These are phyloP conservation scores for Pulveroboletus sp. DNA, from an alignment of 768 basidiomycete species.

Conservation along the genomic window DNA sequence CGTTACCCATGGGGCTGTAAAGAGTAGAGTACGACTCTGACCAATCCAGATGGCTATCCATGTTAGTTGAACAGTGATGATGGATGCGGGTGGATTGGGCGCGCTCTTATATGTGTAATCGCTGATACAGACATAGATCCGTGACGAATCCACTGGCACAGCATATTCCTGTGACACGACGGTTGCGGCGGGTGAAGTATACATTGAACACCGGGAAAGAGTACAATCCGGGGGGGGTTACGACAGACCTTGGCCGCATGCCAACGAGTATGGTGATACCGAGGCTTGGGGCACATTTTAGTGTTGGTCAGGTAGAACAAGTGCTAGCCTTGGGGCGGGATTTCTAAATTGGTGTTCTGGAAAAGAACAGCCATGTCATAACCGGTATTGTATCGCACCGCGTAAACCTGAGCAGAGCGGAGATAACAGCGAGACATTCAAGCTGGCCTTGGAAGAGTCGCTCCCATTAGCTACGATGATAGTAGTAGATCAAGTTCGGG, in stretches of 20 bases:
- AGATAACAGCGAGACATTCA: too few relatives aligned
- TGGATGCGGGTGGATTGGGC: background rate
- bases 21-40: conserved; percentile 2
- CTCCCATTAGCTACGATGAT: too few relatives aligned
- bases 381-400: too few relatives aligned
- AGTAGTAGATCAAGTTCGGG: too few relatives aligned
- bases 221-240: conserved; percentile 1
- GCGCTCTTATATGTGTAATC: conserved; percentile 11
- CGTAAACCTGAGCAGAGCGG: background rate
- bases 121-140: background rate
- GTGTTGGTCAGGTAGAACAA: background rate
- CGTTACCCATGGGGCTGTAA: background rate
- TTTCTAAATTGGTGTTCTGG: conserved; percentile 15
- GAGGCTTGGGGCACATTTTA: conserved; percentile 14
- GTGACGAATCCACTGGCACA: conserved; percentile 14
- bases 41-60: conserved; percentile 11
- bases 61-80: conserved; percentile 6
- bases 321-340: background rate
- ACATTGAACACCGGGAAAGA: background rate
- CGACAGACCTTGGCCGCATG: conserved; percentile 1
- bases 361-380: conserved; percentile 17
- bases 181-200: background rate
- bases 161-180: conserved; percentile 24
- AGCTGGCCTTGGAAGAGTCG: too few relatives aligned
- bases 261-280: conserved; percentile 20